These are phyloP conservation scores for Melastoma candidum DNA, from an alignment of 441 rosid species.

Conservation along the genomic window DNA sequence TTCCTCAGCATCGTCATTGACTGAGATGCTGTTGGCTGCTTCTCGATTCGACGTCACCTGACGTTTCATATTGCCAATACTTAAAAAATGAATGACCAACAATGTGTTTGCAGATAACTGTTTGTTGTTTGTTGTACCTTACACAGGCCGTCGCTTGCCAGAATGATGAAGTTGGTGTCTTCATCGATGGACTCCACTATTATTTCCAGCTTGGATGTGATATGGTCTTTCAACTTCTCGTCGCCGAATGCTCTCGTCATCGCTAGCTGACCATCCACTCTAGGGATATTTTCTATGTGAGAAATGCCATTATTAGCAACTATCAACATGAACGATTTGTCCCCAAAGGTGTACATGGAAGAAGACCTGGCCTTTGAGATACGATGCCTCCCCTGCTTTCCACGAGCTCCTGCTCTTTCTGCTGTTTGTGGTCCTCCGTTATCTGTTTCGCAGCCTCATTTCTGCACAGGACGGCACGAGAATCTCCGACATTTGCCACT, in stretches of 20 bases:
- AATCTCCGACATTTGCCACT: conserved; percentile 3
- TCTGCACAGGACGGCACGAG: conserved; percentile 33
- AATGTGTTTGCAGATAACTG: neutral
- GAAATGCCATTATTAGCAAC: neutral
- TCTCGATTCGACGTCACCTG: conserved; percentile 50
- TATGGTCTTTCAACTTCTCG: conserved; percentile 33
- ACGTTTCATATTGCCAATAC: neutral
- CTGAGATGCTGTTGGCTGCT: conserved; percentile 21
- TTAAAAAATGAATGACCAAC: neutral
- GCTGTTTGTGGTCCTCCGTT: conserved; percentile 28
- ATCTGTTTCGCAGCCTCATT: conserved; percentile 18
- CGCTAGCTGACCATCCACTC: conserved; percentile 40
- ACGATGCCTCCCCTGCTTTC: conserved; percentile 31
- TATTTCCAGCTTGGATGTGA: conserved; percentile 31
- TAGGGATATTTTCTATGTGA: conserved; percentile 25
- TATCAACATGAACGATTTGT: too few relatives aligned
- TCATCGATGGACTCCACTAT: conserved; percentile 7
- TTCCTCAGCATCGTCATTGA: conserved; percentile 17
- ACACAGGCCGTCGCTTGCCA: conserved; percentile 57
- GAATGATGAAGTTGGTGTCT: conserved; percentile 23
- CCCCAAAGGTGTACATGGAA: too few relatives aligned
- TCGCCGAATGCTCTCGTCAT: conserved; percentile 52
- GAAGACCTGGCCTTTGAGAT: conserved; percentile 14
- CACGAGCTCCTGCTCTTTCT: conserved; percentile 22
- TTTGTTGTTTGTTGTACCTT: conserved; percentile 23